Conservation (phyloP, 306 rosid genomes). For the Erythrophleum fordii region DNA sequence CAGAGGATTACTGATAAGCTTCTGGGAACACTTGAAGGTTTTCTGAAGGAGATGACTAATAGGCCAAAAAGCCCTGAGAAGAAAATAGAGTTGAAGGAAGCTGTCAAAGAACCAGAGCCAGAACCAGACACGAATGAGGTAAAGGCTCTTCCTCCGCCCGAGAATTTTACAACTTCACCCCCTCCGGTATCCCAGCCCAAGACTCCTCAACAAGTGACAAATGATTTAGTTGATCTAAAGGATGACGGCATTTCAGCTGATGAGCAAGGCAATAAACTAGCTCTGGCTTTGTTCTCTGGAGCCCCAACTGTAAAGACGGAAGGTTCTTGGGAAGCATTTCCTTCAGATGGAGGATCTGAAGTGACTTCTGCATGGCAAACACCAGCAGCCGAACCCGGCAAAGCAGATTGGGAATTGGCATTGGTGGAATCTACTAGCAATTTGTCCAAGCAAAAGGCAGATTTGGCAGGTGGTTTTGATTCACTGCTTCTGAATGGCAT, state of each 20-base stretch:
- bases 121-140: constrained; percentile 50
- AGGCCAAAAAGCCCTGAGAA: constrained; percentile 55
- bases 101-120: constrained; percentile 39
- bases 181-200: constrained; percentile 34
- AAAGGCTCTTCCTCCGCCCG: constrained; percentile 81
- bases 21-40: constrained; percentile 71
- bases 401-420: constrained; percentile 88
- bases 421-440: constrained; percentile 71
- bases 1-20: constrained; percentile 69
- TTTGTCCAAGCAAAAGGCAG: constrained; percentile 68
- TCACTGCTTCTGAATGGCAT: constrained; percentile 79
- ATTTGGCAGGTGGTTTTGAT: constrained; percentile 83
- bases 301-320: constrained; percentile 47
- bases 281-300: constrained; percentile 78
- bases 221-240: constrained; percentile 74
- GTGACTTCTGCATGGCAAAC: constrained; percentile 81
- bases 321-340: constrained; percentile 83
- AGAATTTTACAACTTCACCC: constrained; percentile 55
- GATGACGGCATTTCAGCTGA: constrained; percentile 69
- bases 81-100: constrained; percentile 47
- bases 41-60: constrained; percentile 62
- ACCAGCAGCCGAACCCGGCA: constrained; percentile 75
- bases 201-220: constrained; percentile 45
- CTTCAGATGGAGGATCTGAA: constrained; percentile 63
- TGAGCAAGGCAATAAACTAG: constrained; percentile 80